Base-by-base conservation (phyloP, 164 flowering plant genomes). In the Saururus chinensis region DNA sequence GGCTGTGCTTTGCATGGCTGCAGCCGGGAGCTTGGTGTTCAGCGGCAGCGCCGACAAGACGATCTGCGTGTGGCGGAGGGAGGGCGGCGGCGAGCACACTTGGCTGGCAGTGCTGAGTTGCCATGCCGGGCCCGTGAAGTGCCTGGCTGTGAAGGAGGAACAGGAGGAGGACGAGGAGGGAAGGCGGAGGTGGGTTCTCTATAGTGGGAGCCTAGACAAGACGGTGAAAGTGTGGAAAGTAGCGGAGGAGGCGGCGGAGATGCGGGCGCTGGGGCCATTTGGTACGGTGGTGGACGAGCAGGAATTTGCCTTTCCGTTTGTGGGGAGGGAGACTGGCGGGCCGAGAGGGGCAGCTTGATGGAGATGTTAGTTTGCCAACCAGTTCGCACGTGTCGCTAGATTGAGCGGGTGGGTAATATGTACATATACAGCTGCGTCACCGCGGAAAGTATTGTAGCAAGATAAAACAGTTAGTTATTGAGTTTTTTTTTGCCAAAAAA, bases 141-240 rank as follows among this genome's bases (percentile, higher is more conserved):
- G 95, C 66, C 53, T 89, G 57, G 80, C 95, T 0, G 87, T 77
- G 30, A 90, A 80, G 68, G 62, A 68, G 48, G 86, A 87, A 22
- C 64, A 67, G 13, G 65, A 68, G 11, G 66, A 63, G 37, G 45
- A 73, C 9, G 42, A 57, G 63, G 65, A 21, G 1, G 61, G 65
- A 6, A 76, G 75, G 56, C 61, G 51, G 19, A 72, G 80, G 66
- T 87, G 92, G 90, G 69, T 76, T 6, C 73, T 87, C 45, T 85
- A 84, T 64, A 87, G 89, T 48, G 96, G 96, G 21, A 87, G 93
- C 51, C 81, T 89, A 6, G 96, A 89, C 49, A 85, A 79, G 68
- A 80, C 89, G 0, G 96, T 89, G 41, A 89, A 89, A 72, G 88
- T 89, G 42, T 89, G 97, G 97, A 78, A 79, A 54, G 82, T 89